phyloP scores from a whole-genome alignment of 2,329 filamentous ascomycete genomes.

The Neophaeococcomyces mojaviensis region DNA sequence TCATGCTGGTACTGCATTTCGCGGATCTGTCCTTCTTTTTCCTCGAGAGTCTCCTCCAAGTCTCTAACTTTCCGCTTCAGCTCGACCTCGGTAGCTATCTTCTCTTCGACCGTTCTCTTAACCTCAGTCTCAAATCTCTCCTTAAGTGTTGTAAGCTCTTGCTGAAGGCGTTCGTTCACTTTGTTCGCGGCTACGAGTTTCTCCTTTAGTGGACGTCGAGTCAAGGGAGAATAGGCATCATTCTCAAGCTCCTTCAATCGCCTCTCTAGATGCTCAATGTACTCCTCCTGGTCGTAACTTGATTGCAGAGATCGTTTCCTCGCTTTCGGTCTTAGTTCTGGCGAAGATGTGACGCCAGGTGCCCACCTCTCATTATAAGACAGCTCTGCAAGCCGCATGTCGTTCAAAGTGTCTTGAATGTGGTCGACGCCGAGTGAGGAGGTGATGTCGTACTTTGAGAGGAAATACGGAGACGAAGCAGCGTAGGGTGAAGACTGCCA shows the following conservation, averaged over 20 bases:
- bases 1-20: slow-evolving; percentile 30
- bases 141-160: slow-evolving; percentile 27
- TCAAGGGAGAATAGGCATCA: slow-evolving; percentile 32
- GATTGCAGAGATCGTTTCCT: slow-evolving; percentile 14
- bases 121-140: slow-evolving; percentile 30
- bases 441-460: slow-evolving; percentile 15
- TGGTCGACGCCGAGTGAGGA: slow-evolving; percentile 13
- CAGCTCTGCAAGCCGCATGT: slow-evolving; percentile 23
- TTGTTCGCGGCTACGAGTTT: slow-evolving; percentile 25
- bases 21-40: slow-evolving; percentile 25
- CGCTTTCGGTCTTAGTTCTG: slow-evolving; percentile 12
- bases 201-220: slow-evolving; percentile 20
- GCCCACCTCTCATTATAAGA: slow-evolving; percentile 23
- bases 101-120: slow-evolving; percentile 26
- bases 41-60: slow-evolving; percentile 28
- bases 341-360: slow-evolving; percentile 21
- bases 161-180: slow-evolving; percentile 28
- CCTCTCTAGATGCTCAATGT: slow-evolving; percentile 44
- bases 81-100: slow-evolving; percentile 25
- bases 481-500: slow-evolving; percentile 5
- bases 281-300: slow-evolving; percentile 34
- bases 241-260: slow-evolving; percentile 37
- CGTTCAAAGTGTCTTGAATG: slow-evolving; percentile 11
- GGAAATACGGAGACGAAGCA: slow-evolving; percentile 15
- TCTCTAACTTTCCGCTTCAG: slow-evolving; percentile 26